A percentile compares a stretch with the other conserved stretches of the same genome.
Conservation (phyloP, 108 stramenopile genomes). For the Skeletonema costatum region DNA sequence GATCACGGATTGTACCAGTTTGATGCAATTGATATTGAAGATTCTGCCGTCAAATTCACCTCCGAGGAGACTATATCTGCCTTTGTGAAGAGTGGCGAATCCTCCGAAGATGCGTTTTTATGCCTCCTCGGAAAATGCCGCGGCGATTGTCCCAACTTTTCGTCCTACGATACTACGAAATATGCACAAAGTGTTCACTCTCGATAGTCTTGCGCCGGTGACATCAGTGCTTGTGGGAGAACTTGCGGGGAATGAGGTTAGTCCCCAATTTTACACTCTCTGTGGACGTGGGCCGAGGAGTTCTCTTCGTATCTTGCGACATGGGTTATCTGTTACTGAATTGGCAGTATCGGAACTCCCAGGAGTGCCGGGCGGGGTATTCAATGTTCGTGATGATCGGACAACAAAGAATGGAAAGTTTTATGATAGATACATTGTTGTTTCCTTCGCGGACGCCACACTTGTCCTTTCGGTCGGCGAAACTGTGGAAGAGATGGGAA, state of each 20-base stretch:
- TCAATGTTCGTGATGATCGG: slow-evolving; percentile 84
- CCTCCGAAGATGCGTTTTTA: slow-evolving; percentile 37
- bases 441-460: slow-evolving; percentile 96
- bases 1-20: slow-evolving; percentile 97
- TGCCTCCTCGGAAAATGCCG: slow-evolving; percentile 42
- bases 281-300: slow-evolving; percentile 91
- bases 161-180: slow-evolving; percentile 79
- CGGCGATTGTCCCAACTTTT: slow-evolving; percentile 72
- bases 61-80: slow-evolving; percentile 50
- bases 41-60: slow-evolving; percentile 57
- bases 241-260: slow-evolving; percentile 89
- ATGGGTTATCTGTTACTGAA: slow-evolving; percentile 93
- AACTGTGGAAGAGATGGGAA: slow-evolving; percentile 94
- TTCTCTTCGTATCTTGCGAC: slow-evolving; percentile 83
- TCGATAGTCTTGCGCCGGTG: slow-evolving; percentile 87
- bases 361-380: slow-evolving; percentile 92
- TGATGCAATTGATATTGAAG: slow-evolving; percentile 85
- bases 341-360: slow-evolving; percentile 94
- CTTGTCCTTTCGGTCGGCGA: slow-evolving; percentile 96
- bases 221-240: slow-evolving; percentile 92
- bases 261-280: slow-evolving; percentile 91
- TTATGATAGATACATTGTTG: slow-evolving; percentile 91
- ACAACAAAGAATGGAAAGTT: slow-evolving; percentile 26
- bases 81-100: slow-evolving; percentile 16
- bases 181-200: slow-evolving; percentile 69